Evolutionary conservation across 306 rosid genomes (phyloP).

Genomic region (Hippophae tibetana): DNA sequence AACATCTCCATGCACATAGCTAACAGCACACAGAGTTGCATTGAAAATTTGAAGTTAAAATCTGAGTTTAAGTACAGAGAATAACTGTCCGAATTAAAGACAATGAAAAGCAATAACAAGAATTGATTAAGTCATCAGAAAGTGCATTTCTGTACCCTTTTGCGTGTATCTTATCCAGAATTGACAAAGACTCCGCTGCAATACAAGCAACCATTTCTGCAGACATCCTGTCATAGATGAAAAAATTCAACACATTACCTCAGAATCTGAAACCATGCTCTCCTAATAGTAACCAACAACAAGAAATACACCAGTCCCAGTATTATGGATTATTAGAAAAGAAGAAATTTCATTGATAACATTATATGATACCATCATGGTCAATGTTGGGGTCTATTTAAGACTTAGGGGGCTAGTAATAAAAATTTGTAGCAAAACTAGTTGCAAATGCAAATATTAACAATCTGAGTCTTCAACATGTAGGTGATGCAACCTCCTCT

Average conservation of each 20-base stretch:
- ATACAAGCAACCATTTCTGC: conserved; percentile 92
- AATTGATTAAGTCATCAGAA: background rate
- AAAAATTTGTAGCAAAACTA: too few species aligned
- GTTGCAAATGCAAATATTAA: too few species aligned
- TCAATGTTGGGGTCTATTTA: too few species aligned
- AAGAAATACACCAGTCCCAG: too few species aligned
- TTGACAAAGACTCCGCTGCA: conserved; percentile 91
- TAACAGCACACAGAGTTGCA: conserved; percentile 16
- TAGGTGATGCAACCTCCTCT: too few species aligned
- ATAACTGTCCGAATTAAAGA: too few species aligned
- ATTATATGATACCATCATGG: too few species aligned
- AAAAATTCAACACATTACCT: background rate
- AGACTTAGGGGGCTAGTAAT: too few species aligned
- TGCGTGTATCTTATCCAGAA: conserved; percentile 83
- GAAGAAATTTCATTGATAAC: too few species aligned
- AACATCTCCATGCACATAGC: conserved; percentile 96
- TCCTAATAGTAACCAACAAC: background rate
- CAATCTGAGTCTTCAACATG: too few species aligned
- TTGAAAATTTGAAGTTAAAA: background rate
- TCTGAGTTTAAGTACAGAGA: too few species aligned
- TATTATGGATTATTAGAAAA: too few species aligned
- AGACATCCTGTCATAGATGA: conserved; percentile 55
- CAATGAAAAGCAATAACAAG: background rate
- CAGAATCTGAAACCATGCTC: background rate
- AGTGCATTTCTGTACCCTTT: conserved; percentile 48